These are phyloP conservation scores for Boletus pseudopeckii DNA, from an alignment of 768 basidiomycete species.

Conservation along the genomic window DNA sequence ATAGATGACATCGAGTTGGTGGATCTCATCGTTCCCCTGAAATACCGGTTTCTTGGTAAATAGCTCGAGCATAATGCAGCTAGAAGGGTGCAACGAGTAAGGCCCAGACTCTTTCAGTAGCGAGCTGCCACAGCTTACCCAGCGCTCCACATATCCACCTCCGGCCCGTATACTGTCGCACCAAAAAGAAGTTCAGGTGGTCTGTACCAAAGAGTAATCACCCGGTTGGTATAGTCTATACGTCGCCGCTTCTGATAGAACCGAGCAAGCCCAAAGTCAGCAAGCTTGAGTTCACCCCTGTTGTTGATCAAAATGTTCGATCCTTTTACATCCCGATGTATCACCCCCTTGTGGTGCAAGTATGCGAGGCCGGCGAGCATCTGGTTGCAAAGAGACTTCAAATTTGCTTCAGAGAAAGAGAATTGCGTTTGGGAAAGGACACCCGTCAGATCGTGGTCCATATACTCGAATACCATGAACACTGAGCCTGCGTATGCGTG, in stretches of 20 bases:
- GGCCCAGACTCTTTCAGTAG: not conserved
- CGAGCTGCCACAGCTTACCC: slow-evolving; percentile 50
- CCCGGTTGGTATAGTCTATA: slow-evolving; percentile 98
- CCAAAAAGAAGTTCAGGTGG: slow-evolving; percentile 94
- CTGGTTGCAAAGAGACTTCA: slow-evolving; percentile 94
- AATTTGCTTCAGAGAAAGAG: slow-evolving; percentile 76
- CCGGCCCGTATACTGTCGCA: slow-evolving; percentile 92
- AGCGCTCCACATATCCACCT: slow-evolving; percentile 99
- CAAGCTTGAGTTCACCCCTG: slow-evolving; percentile 90
- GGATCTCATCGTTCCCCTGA: slow-evolving; percentile 96
- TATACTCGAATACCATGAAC: slow-evolving; percentile 99
- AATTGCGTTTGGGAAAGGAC: slow-evolving; percentile 90
- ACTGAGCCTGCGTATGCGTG: slow-evolving; percentile 65
- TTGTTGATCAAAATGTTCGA: slow-evolving; percentile 96
- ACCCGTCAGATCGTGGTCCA: slow-evolving; percentile 98
- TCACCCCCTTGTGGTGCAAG: slow-evolving; percentile 92
- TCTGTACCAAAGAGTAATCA: slow-evolving; percentile 98
- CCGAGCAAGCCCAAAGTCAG: slow-evolving; percentile 94
- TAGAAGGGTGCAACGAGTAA: slow-evolving; percentile 29
- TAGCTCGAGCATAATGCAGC: slow-evolving; percentile 98
- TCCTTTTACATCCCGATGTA: slow-evolving; percentile 98
- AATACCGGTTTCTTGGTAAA: slow-evolving; percentile 96
- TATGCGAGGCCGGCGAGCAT: slow-evolving; percentile 95
- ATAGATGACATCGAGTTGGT: slow-evolving; percentile 93
- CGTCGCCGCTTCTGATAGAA: slow-evolving; percentile 90